Percentiles rank a stretch among this genome's conserved stretches.
Evolutionary conservation across 768 basidiomycete genomes (phyloP).

Genomic region (Tricholoma sp.): DNA sequence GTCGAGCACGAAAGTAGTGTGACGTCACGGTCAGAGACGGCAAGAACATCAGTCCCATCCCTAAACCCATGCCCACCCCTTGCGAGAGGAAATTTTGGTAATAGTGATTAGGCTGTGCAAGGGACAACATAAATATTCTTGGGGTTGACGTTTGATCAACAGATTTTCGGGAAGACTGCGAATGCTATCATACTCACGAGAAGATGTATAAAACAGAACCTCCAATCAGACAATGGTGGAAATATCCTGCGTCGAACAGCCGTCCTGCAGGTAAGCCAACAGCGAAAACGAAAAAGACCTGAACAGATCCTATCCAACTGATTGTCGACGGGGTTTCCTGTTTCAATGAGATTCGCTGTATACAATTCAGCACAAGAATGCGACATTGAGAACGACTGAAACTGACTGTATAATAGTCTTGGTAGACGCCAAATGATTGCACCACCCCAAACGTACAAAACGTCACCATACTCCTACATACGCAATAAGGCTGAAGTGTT

Average conservation of each 20-base stretch:
- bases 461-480: constrained; percentile 31
- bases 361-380: background rate
- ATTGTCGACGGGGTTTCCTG: constrained; percentile 37
- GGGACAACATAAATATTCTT: constrained; percentile 47
- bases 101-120: constrained; percentile 40
- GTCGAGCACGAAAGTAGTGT: constrained; percentile 45
- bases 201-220: constrained; percentile 37
- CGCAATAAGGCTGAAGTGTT: background rate
- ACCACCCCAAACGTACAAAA: constrained; percentile 48
- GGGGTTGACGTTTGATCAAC: background rate
- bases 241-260: constrained; percentile 47
- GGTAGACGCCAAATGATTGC: constrained; percentile 47
- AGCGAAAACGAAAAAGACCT: constrained; percentile 44
- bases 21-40: constrained; percentile 48
- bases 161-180: background rate
- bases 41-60: constrained; percentile 50
- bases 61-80: constrained; percentile 52
- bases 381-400: constrained; percentile 1
- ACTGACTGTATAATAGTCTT: constrained; percentile 45
- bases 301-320: constrained; percentile 48
- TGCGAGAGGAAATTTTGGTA: constrained; percentile 53
- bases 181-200: constrained; percentile 26
- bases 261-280: constrained; percentile 39
- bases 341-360: constrained; percentile 30
- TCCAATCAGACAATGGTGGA: constrained; percentile 34